These are phyloP conservation scores for Geoglossum cookeanum DNA, from an alignment of 2,329 filamentous ascomycete species.

Conservation along the genomic window DNA sequence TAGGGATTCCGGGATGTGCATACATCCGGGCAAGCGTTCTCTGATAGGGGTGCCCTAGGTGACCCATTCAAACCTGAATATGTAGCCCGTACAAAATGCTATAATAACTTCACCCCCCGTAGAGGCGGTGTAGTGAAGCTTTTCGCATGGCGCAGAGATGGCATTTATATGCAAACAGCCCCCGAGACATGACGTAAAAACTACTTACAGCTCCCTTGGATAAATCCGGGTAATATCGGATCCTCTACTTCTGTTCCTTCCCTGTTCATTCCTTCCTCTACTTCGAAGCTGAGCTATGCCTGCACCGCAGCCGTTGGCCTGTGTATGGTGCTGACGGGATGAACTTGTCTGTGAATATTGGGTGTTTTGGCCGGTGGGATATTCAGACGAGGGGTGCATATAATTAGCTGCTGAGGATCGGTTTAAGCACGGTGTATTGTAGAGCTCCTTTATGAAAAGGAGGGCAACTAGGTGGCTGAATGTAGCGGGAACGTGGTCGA, in stretches of 20 bases:
- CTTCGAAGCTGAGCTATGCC: background rate
- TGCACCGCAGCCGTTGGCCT: constrained; percentile 4
- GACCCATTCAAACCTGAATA: background rate
- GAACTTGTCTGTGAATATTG: constrained; percentile 14
- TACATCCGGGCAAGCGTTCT: background rate
- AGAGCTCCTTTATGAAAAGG: background rate
- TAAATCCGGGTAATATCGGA: constrained; percentile 22
- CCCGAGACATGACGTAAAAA: background rate
- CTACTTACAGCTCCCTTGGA: constrained; percentile 21
- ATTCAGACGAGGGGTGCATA: constrained; percentile 19
- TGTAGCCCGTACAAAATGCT: background rate
- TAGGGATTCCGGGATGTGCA: background rate
- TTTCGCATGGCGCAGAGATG: background rate
- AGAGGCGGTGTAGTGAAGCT: constrained; percentile 1
- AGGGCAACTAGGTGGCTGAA: background rate
- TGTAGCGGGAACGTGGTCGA: background rate
- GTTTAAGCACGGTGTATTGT: background rate
- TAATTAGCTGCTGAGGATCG: constrained; percentile 10
- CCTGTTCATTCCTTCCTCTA: background rate
- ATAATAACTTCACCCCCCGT: background rate
- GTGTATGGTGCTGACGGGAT: constrained; percentile 14
- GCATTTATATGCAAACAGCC: background rate
- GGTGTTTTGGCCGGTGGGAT: background rate
- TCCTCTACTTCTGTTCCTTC: constrained; percentile 8
- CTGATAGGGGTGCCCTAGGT: background rate